Percentiles rank a stretch among this genome's conserved stretches.
Evolutionary conservation across 495 filamentous ascomycete genomes (phyloP).

Genomic region (Lepraria neglecta): DNA sequence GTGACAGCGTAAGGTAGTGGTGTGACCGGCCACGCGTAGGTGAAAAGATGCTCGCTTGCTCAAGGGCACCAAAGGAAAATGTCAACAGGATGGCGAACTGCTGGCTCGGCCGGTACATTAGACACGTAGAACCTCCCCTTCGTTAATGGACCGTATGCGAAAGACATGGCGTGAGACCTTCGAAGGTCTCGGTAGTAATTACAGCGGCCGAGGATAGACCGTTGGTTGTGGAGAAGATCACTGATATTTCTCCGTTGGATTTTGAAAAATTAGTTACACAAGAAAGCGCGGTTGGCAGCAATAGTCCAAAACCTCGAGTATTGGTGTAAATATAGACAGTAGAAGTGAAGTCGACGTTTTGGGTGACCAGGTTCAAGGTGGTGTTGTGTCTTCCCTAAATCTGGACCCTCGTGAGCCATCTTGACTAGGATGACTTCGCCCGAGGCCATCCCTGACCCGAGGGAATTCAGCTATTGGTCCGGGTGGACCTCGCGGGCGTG

Average conservation of each 20-base stretch:
- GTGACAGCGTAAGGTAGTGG: not conserved
- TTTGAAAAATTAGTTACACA: constrained; percentile 15
- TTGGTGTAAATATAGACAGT: constrained; percentile 18
- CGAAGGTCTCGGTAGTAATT: constrained; percentile 9
- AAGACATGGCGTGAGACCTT: constrained; percentile 13
- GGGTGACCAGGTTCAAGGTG: constrained; percentile 11
- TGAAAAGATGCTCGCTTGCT: not conserved
- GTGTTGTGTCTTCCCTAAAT: constrained; percentile 43
- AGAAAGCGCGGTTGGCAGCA: constrained; percentile 10
- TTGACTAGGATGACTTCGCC: constrained; percentile 48
- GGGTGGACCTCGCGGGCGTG: constrained; percentile 25
- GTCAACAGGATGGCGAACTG: constrained; percentile 2
- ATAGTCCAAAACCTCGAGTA: constrained; percentile 15
- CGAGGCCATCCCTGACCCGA: constrained; percentile 39
- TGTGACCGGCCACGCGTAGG: not conserved
- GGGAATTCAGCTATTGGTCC: constrained; percentile 20
- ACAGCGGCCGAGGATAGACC: constrained; percentile 8
- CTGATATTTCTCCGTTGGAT: constrained; percentile 11
- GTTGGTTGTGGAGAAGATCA: constrained; percentile 4
- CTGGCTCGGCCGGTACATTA: constrained; percentile 9
- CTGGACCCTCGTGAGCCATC: constrained; percentile 52
- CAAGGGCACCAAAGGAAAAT: not conserved
- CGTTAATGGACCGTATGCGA: constrained; percentile 17
- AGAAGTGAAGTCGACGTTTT: constrained; percentile 17
- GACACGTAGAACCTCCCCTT: constrained; percentile 6